Evolutionary conservation across 192 early-diverging fungal genomes (phyloP).

Genomic region (Geranomyces variabilis): DNA sequence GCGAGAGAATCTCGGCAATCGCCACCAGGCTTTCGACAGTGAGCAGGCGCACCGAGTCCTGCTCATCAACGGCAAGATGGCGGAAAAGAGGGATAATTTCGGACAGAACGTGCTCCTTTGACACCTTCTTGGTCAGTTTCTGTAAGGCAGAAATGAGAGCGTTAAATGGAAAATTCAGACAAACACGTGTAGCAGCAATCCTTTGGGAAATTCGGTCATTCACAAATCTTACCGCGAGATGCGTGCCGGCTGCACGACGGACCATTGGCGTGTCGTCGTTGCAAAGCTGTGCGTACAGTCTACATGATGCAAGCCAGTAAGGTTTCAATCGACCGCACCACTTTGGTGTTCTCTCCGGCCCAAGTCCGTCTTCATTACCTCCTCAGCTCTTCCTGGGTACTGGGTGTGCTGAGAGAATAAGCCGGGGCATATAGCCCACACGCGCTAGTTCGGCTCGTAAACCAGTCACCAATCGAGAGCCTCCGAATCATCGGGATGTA

Average conservation of each 20-base stretch:
- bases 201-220: neutral
- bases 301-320: slow-evolving; percentile 31
- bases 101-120: slow-evolving; percentile 76
- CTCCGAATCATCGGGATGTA: slow-evolving; percentile 92
- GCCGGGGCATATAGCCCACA: slow-evolving; percentile 90
- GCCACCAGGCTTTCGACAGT: slow-evolving; percentile 90
- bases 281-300: slow-evolving; percentile 78
- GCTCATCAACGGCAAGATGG: slow-evolving; percentile 73
- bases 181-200: too few species aligned
- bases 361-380: slow-evolving; percentile 49
- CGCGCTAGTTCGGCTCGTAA: slow-evolving; percentile 92
- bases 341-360: neutral
- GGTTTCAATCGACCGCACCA: neutral
- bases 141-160: slow-evolving; percentile 31
- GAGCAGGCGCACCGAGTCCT: slow-evolving; percentile 95
- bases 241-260: slow-evolving; percentile 87
- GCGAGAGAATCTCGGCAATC: slow-evolving; percentile 78
- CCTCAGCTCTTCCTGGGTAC: slow-evolving; percentile 84
- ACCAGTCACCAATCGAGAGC: slow-evolving; percentile 94
- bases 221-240: slow-evolving; percentile 64
- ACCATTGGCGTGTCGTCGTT: slow-evolving; percentile 99
- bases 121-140: slow-evolving; percentile 71
- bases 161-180: too few species aligned
- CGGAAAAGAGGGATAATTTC: slow-evolving; percentile 90
- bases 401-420: slow-evolving; percentile 72